Evolutionary conservation across 495 filamentous ascomycete species (phyloP).

Genomic region (Hyaloscypha hepaticicola): DNA sequence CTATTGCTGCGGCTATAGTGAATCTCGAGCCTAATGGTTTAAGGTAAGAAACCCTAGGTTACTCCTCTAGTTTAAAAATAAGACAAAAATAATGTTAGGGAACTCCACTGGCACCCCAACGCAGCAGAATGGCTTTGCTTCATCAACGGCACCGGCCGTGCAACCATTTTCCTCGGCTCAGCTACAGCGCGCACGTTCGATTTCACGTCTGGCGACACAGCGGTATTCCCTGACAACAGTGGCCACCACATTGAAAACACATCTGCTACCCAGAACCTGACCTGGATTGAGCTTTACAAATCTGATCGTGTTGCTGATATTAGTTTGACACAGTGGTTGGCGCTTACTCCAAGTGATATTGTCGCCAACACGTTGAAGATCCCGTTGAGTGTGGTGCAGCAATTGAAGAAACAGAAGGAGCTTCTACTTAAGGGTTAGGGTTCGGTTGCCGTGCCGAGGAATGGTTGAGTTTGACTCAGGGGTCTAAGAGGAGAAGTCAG

Average conservation of each 20-base stretch:
- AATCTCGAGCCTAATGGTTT: too few species aligned
- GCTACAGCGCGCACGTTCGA: too few species aligned
- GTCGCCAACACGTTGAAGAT: constrained; percentile 59
- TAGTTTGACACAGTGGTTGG: constrained; percentile 62
- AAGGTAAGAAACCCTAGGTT: too few species aligned
- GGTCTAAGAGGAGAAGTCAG: too few species aligned
- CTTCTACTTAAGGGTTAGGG: constrained; percentile 40
- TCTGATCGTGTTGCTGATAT: constrained; percentile 62
- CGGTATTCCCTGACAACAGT: constrained; percentile 61
- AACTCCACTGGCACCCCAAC: constrained; percentile 33
- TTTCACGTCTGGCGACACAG: too few species aligned
- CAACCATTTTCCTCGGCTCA: too few species aligned
- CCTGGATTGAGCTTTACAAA: constrained; percentile 68
- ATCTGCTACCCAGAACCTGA: constrained; percentile 55
- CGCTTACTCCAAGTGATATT: constrained; percentile 58
- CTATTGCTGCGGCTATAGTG: constrained; percentile 52
- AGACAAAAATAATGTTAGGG: not conserved
- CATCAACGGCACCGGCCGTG: constrained; percentile 55
- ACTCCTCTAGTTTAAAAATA: not conserved
- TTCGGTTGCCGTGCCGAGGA: too few species aligned
- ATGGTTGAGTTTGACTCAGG: too few species aligned
- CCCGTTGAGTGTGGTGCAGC: constrained; percentile 52
- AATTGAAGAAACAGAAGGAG: constrained; percentile 65
- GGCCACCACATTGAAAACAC: constrained; percentile 68
- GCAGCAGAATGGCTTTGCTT: constrained; percentile 69